These are phyloP conservation scores for Trichocladium uniseriatum DNA, from an alignment of 495 filamentous ascomycete species.

Conservation along the genomic window DNA sequence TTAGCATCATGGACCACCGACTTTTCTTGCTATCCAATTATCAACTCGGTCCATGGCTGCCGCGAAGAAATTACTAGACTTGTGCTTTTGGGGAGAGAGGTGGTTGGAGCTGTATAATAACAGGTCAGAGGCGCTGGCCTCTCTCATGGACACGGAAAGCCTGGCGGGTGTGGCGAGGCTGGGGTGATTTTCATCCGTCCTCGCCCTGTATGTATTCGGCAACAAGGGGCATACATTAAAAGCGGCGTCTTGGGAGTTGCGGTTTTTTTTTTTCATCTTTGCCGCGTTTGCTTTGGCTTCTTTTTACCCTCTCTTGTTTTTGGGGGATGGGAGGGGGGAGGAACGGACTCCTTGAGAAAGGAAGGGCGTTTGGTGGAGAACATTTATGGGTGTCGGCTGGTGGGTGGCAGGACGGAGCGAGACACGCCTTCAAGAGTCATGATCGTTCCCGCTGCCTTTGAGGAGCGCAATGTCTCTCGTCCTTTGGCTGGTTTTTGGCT, in stretches of 20 bases:
- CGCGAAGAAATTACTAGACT: too few species aligned
- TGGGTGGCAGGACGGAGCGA: too few species aligned
- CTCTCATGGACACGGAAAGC: neutral
- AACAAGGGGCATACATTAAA: conserved; percentile 24
- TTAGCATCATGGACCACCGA: too few species aligned
- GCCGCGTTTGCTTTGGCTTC: neutral
- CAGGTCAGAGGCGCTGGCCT: neutral
- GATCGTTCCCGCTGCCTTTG: too few species aligned
- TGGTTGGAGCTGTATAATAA: neutral
- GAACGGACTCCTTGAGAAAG: neutral
- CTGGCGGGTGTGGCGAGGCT: neutral
- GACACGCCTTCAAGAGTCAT: too few species aligned
- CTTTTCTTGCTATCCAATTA: too few species aligned
- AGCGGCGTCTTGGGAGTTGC: conserved; percentile 15
- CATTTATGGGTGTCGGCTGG: too few species aligned
- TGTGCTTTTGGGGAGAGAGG: neutral
- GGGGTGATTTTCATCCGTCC: neutral
- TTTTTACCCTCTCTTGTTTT: neutral
- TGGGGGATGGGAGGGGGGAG: neutral
- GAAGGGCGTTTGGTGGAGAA: neutral
- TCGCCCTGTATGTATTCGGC: conserved; percentile 17
- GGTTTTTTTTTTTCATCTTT: neutral
- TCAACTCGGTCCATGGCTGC: too few species aligned
- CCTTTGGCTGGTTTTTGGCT: neutral
- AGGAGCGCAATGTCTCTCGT: neutral